Evolutionary conservation across 1,284 basidiomycete genomes (phyloP).

Genomic region (Sporisorium scitamineum): DNA sequence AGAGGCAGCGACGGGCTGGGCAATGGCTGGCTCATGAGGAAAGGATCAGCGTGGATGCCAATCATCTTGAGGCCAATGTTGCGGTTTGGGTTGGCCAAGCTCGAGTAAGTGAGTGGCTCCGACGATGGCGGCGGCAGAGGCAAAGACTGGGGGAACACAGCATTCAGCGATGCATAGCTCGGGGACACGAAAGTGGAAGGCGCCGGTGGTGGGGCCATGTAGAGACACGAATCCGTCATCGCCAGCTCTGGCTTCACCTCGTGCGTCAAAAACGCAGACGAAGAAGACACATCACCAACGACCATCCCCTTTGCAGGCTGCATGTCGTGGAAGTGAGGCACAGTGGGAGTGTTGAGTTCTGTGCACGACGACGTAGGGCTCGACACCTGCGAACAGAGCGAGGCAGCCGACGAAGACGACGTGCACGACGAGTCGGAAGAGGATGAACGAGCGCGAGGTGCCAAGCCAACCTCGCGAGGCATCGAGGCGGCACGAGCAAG

Average conservation of each 20-base stretch:
- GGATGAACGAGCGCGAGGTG: constrained; percentile 15
- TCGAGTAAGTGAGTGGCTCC: constrained; percentile 24
- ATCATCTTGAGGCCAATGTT: constrained; percentile 30
- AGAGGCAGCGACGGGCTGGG: constrained; percentile 30
- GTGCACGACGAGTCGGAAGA: constrained; percentile 26
- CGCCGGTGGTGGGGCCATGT: constrained; percentile 5
- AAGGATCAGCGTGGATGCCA: constrained; percentile 37
- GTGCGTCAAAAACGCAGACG: not conserved
- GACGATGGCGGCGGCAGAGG: not conserved
- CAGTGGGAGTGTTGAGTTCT: constrained; percentile 26
- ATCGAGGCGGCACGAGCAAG: constrained; percentile 3
- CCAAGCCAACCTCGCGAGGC: not conserved
- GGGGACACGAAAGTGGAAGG: not conserved
- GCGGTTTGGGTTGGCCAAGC: constrained; percentile 7
- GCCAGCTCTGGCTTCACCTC: constrained; percentile 4
- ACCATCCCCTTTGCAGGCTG: not conserved
- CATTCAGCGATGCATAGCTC: constrained; percentile 11
- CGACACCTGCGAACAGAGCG: constrained; percentile 24
- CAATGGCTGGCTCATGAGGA: constrained; percentile 43
- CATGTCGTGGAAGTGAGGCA: constrained; percentile 18
- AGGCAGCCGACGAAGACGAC: constrained; percentile 7
- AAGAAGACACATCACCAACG: not conserved
- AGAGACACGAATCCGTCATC: not conserved
- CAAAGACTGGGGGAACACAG: not conserved
- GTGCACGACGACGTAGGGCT: constrained; percentile 33